Evolutionary conservation across 2,329 filamentous ascomycete species (phyloP).

Genomic region (Monilinia aucupariae): DNA sequence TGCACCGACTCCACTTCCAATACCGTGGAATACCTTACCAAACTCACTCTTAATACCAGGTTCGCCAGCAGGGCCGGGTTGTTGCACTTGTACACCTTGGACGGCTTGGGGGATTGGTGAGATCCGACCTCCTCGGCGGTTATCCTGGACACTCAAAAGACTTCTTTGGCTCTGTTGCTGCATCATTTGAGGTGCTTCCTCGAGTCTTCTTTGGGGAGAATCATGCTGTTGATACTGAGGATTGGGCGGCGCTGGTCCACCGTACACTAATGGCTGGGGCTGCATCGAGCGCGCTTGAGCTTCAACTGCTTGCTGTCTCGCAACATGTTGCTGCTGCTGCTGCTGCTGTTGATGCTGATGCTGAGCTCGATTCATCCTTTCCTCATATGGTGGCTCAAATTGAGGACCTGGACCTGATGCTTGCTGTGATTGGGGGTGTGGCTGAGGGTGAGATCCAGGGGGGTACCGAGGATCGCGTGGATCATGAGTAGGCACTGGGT

Average conservation of each 20-base stretch:
- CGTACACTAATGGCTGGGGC: conserved; percentile 31
- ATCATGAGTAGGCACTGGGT: conserved; percentile 22
- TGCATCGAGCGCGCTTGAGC: conserved; percentile 35
- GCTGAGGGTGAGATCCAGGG: conserved; percentile 36
- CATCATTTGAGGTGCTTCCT: conserved; percentile 48
- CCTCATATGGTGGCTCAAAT: conserved; percentile 30
- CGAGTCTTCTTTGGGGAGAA: conserved; percentile 39
- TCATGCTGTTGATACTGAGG: conserved; percentile 43
- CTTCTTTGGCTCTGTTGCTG: conserved; percentile 56
- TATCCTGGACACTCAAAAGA: conserved; percentile 68
- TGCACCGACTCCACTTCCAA: conserved; percentile 63
- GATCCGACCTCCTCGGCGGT: conserved; percentile 73
- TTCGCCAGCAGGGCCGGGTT: conserved; percentile 72
- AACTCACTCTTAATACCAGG: conserved; percentile 93
- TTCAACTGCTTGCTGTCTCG: conserved; percentile 34
- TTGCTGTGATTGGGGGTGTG: conserved; percentile 36
- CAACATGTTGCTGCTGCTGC: conserved; percentile 34
- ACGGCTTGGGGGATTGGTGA: conserved; percentile 91
- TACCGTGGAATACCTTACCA: conserved; percentile 91
- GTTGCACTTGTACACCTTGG: conserved; percentile 80
- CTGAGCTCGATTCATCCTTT: conserved; percentile 34
- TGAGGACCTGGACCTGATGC: conserved; percentile 30
- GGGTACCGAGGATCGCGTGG: conserved; percentile 28
- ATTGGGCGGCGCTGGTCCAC: conserved; percentile 38
- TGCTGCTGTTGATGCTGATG: conserved; percentile 37